Evolutionary conservation across 1,139 yeast genomes (phyloP), one percentile per base, ranked within the genome.

Genomic region (Hansenula sp.): DNA sequence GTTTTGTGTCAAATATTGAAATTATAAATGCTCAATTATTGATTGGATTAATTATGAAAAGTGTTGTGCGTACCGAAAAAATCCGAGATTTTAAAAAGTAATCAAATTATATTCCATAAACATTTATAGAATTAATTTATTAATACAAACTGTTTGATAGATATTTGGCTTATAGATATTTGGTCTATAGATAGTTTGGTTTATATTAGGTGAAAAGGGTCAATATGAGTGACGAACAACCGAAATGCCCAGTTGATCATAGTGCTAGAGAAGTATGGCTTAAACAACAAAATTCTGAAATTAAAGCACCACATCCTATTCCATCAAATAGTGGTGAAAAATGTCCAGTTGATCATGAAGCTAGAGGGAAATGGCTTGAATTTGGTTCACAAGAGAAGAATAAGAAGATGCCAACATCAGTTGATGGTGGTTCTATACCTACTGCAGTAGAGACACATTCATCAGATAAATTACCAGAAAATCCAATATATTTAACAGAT

Each of bases 241-340:
- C 65, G 9, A 71, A 66, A 47, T 82, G 90, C 56, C 90, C 90
- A 1, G 89, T 82, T 17, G 86, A 79, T 56, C 84, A 75, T 50
- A 56, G 63, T n/a, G 66, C 83, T 5, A 65, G 86, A 42, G 71
- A 69, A 24, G 69, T 68, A 11, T 82, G 89, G 89, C 54, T 73
- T n/a, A 60, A 64, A 30, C 68, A 70, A 28, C 32, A 40, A 4
- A 28, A 34, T 7, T 34, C 44, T n/a, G 16, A 8, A 30, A 8
- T 2, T 4, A n/a, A 7, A 40, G 51, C 49, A 48, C 55, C 42
- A 43, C 55, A 44, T 43, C 53, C 47, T 35, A 46, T 61, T 34
- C 38, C 48, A 14, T 8, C 31, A 2, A 9, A 30, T 10, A 39
- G 54, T 43, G 42, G 58, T 14, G 62, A 30, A 62, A 66, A 50